A percentile compares a stretch with the other conserved stretches of the same genome.
Evolutionary conservation across 176 grass and related monocot species (phyloP).

Genomic region (Elymus sibiricus): DNA sequence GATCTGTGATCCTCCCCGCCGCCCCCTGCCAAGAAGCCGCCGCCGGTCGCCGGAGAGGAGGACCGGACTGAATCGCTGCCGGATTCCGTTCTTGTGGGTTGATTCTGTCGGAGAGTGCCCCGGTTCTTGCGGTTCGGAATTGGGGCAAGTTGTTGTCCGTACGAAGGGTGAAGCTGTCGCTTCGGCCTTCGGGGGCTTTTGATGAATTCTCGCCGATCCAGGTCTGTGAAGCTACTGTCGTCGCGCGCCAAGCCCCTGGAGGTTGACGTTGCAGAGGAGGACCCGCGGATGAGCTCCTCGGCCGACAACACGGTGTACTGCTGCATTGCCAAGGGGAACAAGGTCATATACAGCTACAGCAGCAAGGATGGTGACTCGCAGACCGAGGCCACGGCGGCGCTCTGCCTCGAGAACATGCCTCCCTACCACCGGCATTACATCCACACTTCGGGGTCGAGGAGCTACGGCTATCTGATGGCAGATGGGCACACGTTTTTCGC

Average conservation of each 20-base stretch:
- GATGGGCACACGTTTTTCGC: slow-evolving; percentile 81
- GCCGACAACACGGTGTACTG: slow-evolving; percentile 85
- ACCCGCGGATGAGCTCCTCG: slow-evolving; percentile 64
- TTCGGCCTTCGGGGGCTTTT: slow-evolving; percentile 15
- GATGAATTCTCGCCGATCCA: slow-evolving; percentile 89
- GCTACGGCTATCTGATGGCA: slow-evolving; percentile 57
- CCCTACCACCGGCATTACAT: slow-evolving; percentile 63
- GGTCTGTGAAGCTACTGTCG: slow-evolving; percentile 71
- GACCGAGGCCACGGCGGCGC: slow-evolving; percentile 42
- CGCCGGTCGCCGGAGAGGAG: background rate
- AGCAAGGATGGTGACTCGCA: slow-evolving; percentile 50
- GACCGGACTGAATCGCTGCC: background rate
- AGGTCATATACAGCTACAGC: slow-evolving; percentile 66
- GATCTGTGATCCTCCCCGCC: slow-evolving; percentile 10
- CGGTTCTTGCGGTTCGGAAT: background rate
- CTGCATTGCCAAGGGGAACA: slow-evolving; percentile 66
- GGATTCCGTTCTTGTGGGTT: background rate
- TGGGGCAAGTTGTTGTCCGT: background rate
- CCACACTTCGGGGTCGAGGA: slow-evolving; percentile 56
- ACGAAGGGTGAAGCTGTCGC: background rate
- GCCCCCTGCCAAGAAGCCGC: background rate
- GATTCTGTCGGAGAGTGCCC: background rate
- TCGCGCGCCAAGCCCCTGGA: slow-evolving; percentile 47
- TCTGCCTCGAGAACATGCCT: slow-evolving; percentile 65
- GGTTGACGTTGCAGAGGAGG: slow-evolving; percentile 54